Conservation (phyloP, 140 eudicot species). For the Ambrosia hybrid region DNA sequence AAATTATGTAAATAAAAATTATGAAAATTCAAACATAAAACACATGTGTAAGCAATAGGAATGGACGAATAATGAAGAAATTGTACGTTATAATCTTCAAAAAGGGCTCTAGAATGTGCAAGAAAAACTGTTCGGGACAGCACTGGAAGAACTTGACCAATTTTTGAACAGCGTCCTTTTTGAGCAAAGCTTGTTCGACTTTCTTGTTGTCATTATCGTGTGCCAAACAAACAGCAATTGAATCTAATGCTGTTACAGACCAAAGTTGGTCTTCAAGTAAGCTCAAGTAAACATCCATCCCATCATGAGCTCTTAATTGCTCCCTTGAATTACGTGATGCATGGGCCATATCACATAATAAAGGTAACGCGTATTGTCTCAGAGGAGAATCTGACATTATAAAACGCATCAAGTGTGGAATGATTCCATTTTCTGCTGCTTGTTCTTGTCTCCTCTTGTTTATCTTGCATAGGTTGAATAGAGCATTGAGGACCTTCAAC, state of each 20-base stretch:
- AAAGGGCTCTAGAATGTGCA: conserved; percentile 90
- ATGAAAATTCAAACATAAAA: background rate
- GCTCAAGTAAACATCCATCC: conserved; percentile 85
- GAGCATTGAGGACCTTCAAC: conserved; percentile 80
- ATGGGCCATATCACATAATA: conserved; percentile 94
- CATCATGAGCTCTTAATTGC: conserved; percentile 94
- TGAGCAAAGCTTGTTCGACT: conserved; percentile 92
- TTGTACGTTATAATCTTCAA: conserved; percentile 92
- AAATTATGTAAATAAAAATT: background rate
- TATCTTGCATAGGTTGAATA: conserved; percentile 92
- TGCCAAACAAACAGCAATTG: conserved; percentile 92
- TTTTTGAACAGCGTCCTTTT: conserved; percentile 82
- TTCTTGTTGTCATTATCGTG: conserved; percentile 88
- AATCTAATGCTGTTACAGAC: conserved; percentile 94
- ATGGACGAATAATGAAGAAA: background rate
- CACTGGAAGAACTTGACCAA: conserved; percentile 83
- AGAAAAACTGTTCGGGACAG: conserved; percentile 87
- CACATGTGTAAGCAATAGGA: background rate
- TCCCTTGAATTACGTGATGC: conserved; percentile 94
- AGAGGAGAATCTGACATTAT: conserved; percentile 87
- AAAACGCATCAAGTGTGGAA: conserved; percentile 89
- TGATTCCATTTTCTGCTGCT: conserved; percentile 95
- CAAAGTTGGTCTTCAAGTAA: conserved; percentile 92
- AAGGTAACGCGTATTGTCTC: conserved; percentile 79
- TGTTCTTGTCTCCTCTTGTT: conserved; percentile 98